phyloP scores from a whole-genome alignment of 2,329 filamentous ascomycete genomes.

The Paraphoma chrysanthemicola region DNA sequence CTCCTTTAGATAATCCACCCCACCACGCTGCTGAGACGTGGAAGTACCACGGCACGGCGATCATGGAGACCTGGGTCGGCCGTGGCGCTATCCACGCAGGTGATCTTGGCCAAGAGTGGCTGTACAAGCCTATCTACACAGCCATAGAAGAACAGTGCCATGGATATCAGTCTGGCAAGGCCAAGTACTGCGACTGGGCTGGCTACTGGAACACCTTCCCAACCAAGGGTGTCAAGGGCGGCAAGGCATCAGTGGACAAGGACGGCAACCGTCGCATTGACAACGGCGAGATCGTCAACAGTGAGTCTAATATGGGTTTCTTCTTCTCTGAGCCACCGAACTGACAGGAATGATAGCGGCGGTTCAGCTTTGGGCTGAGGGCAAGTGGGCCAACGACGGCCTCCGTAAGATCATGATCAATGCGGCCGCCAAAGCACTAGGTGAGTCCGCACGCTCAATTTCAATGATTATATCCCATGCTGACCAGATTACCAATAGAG shows the following conservation, averaged over 20 bases:
- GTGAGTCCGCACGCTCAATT: background rate
- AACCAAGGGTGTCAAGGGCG: background rate
- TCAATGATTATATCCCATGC: background rate
- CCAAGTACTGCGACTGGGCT: background rate
- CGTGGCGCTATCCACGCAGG: background rate
- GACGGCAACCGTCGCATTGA: no score
- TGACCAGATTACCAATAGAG: background rate
- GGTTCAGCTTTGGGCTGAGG: no score
- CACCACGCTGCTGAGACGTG: background rate
- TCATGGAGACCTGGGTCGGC: background rate
- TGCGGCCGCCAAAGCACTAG: background rate
- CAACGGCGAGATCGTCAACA: no score
- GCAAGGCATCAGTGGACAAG: no score
- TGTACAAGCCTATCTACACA: background rate
- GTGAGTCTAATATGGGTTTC: no score
- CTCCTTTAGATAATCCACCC: no score
- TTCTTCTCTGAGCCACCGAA: no score
- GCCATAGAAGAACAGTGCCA: background rate
- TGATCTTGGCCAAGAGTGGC: background rate
- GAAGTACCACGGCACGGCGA: background rate
- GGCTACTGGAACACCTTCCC: background rate
- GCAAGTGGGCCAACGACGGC: no score
- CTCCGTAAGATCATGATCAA: background rate
- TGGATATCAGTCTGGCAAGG: background rate
- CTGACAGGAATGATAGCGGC: no score